Evolutionary conservation across 1,284 basidiomycete genomes (phyloP), one percentile per base, ranked within the genome.

Genomic region (Papiliotrema laurentii): DNA sequence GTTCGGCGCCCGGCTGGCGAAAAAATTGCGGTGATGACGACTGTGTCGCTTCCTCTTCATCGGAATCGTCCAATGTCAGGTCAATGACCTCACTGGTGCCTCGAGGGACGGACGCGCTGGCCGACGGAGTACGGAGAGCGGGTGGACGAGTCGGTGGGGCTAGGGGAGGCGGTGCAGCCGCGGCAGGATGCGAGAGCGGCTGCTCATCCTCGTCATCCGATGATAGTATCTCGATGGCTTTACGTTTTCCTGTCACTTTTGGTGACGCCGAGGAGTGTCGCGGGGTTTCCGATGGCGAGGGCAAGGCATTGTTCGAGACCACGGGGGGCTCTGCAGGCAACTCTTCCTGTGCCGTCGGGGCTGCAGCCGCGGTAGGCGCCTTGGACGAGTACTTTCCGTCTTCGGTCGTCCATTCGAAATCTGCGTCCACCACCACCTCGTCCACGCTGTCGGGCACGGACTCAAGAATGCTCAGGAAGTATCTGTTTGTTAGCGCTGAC

Each of bases 381-480:
- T 68, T 75, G 0, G 75, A 66, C 10, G 89, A 91, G 62, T 83
- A 86, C 68, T 86, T 88, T 73, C 87, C 82, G 71, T 97, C 89
- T 16, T 81, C 77, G 0, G 91, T 91, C 67, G 94, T 91, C 96
- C 96, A 99, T 64, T 91, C 84, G 0, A 91, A 93, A 66, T 94
- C 85, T 0, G 91, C 82, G 72, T 98, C 93, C 10, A 98, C 84
- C 34, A 94, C 80, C 11, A 98, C 92, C 58, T 93, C 87, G 49
- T 98, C 94, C 7, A 90, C 82, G 47, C 78, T 79, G 25, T 90
- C 86, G 0, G 88, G 82, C 0, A 64, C 61, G 3, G 63, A 55
- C 14, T 63, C 49, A 3, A 69, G 53, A 14, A 72, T 68, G 25
- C 53, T 53, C 19, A 63, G 41, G 18, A 61, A 56, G 48, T 56